phyloP scores from a whole-genome alignment of 1,139 yeast genomes.

The Schizosaccharomyces versatilis region DNA sequence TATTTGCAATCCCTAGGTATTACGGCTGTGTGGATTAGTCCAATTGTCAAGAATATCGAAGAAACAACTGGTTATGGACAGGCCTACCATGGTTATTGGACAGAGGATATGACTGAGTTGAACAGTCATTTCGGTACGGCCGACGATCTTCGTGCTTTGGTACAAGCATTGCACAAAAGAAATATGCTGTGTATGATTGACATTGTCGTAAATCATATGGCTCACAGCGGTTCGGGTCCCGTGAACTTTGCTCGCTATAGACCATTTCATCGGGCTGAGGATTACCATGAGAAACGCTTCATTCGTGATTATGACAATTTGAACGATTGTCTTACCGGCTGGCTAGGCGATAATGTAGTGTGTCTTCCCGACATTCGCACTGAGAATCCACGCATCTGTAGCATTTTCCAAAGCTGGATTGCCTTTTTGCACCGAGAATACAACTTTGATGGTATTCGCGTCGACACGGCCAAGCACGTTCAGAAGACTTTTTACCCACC shows the following conservation, averaged over 20 bases:
- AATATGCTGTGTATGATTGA: slow-evolving; percentile 11
- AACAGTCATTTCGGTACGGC: slow-evolving; percentile 10
- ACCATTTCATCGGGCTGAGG: slow-evolving; percentile 8
- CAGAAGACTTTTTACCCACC: slow-evolving; percentile 7
- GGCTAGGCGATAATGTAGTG: slow-evolving; percentile 9
- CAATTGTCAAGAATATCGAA: slow-evolving; percentile 9
- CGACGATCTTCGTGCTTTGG: slow-evolving; percentile 7
- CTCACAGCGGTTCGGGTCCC: slow-evolving; percentile 4
- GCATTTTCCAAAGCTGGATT: slow-evolving; percentile 5
- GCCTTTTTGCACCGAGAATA: slow-evolving; percentile 5
- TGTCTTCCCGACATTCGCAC: slow-evolving; percentile 9
- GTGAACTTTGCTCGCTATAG: slow-evolving; percentile 5
- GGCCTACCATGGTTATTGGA: slow-evolving; percentile 12
- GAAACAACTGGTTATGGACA: slow-evolving; percentile 8
- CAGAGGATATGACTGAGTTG: slow-evolving; percentile 7
- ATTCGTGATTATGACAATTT: slow-evolving; percentile 8
- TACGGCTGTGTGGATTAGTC: slow-evolving; percentile 11
- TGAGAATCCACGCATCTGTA: slow-evolving; percentile 4
- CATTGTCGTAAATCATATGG: slow-evolving; percentile 10
- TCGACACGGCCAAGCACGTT: slow-evolving; percentile 10
- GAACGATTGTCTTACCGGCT: slow-evolving; percentile 8
- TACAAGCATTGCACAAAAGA: slow-evolving; percentile 7
- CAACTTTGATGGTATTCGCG: slow-evolving; percentile 10
- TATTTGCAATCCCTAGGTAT: slow-evolving; percentile 11
- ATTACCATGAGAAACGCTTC: slow-evolving; percentile 8